phyloP scores from a whole-genome alignment of 2,329 filamentous ascomycete species.

The Colletotrichum gigasporum region DNA sequence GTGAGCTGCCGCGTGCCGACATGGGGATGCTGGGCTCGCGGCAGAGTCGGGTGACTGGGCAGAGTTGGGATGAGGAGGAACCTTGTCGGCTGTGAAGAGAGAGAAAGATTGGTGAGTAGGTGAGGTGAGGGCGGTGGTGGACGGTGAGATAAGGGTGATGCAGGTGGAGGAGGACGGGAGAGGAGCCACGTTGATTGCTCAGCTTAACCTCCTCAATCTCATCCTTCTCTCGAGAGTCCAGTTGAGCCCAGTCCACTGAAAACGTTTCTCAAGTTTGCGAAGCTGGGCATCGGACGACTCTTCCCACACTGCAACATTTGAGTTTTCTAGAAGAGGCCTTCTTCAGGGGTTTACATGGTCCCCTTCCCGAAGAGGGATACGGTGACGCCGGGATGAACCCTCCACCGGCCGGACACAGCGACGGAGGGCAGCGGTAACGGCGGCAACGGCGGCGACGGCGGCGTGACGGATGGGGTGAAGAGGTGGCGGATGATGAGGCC shows the following conservation, averaged over 20 bases:
- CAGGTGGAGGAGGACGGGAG: not conserved
- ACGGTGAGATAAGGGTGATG: too few species aligned
- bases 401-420: not conserved
- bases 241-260: too few species aligned
- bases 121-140: not conserved
- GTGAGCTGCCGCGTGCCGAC: conserved; percentile 4
- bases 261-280: too few species aligned
- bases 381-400: not conserved
- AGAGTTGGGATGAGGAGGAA: not conserved
- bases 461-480: not conserved
- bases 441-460: not conserved
- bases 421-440: not conserved
- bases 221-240: too few species aligned
- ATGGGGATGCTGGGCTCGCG: conserved; percentile 20
- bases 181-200: too few species aligned
- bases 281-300: too few species aligned
- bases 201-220: too few species aligned
- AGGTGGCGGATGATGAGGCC: too few species aligned
- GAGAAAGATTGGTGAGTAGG: not conserved
- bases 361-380: too few species aligned
- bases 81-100: not conserved
- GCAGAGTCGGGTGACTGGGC: not conserved
- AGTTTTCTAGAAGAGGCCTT: too few species aligned
- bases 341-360: too few species aligned
- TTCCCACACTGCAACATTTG: too few species aligned